These are phyloP conservation scores for Aspergillus aculeatinus DNA, from an alignment of 2,329 filamentous ascomycete species.

Conservation along the genomic window DNA sequence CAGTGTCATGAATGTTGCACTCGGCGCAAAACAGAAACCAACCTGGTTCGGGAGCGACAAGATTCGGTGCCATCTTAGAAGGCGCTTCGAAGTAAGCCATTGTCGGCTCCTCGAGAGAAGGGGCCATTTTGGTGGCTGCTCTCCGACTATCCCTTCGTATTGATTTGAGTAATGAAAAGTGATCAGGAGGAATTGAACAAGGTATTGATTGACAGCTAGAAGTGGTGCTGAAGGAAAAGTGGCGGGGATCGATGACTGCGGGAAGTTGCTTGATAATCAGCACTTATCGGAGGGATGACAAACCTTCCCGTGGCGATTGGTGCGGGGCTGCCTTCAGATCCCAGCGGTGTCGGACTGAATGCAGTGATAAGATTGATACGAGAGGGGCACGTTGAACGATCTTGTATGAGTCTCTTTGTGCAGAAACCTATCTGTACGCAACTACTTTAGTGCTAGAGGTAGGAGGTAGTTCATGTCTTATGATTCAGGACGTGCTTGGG, in stretches of 20 bases:
- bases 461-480: too few relatives aligned
- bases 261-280: slow-evolving; percentile 34
- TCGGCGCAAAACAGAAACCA: slow-evolving; percentile 20
- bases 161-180: background rate
- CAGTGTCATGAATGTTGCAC: background rate
- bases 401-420: background rate
- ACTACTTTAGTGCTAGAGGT: background rate
- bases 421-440: background rate
- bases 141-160: background rate
- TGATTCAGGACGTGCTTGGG: too few relatives aligned
- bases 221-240: slow-evolving; percentile 14
- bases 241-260: slow-evolving; percentile 22
- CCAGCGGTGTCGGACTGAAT: slow-evolving; percentile 22
- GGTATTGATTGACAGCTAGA: background rate
- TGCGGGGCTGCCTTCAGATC: slow-evolving; percentile 10
- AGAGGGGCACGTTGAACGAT: background rate
- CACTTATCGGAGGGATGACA: slow-evolving; percentile 26
- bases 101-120: slow-evolving; percentile 72
- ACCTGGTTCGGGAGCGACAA: slow-evolving; percentile 88
- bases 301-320: slow-evolving; percentile 31
- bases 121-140: slow-evolving; percentile 63
- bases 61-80: slow-evolving; percentile 73
- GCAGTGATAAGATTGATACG: slow-evolving; percentile 10
- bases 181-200: background rate
- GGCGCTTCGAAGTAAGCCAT: slow-evolving; percentile 73